phyloP scores from a whole-genome alignment of 441 rosid species.

The Jatropha podagrica region DNA sequence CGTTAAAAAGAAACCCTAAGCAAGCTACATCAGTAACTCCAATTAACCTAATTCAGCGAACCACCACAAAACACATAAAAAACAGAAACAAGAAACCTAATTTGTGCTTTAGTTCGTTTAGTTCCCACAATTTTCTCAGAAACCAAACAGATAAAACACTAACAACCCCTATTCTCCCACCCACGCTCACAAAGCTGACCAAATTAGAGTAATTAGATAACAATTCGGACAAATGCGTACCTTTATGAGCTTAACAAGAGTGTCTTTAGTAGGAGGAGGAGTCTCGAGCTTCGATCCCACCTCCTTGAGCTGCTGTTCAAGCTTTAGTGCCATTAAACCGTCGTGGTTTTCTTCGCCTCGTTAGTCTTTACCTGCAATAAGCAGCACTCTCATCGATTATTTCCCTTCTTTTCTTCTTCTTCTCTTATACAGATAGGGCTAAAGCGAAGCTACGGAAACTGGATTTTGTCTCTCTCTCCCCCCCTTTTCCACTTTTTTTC shows the following conservation, averaged over 20 bases:
- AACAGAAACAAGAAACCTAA: not conserved
- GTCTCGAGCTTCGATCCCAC: constrained; percentile 90
- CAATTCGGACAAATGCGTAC: constrained; percentile 37
- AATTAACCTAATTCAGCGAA: not conserved
- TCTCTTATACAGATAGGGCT: constrained; percentile 15
- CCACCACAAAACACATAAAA: constrained; percentile 20
- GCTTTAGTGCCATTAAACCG: constrained; percentile 60
- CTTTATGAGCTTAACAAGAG: constrained; percentile 84
- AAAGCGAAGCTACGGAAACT: constrained; percentile 5
- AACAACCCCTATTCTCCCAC: not conserved
- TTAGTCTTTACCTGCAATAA: not conserved
- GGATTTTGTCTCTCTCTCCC: not conserved
- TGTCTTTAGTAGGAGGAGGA: constrained; percentile 76
- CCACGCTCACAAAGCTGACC: constrained; percentile 15
- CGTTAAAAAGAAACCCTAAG: constrained; percentile 8
- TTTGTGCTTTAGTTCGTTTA: constrained; percentile 3
- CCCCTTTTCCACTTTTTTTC: not conserved
- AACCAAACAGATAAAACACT: constrained; percentile 12
- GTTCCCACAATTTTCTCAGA: constrained; percentile 1
- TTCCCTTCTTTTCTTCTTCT: not conserved
- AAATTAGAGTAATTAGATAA: constrained; percentile 4
- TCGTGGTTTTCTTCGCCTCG: not conserved
- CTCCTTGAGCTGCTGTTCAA: constrained; percentile 67
- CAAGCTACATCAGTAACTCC: not conserved
- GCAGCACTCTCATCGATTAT: constrained; percentile 15